A percentile compares a stretch with the other conserved stretches of the same genome.
Conservation (phyloP, 345 rosid species). For the Pugionium cornutum region DNA sequence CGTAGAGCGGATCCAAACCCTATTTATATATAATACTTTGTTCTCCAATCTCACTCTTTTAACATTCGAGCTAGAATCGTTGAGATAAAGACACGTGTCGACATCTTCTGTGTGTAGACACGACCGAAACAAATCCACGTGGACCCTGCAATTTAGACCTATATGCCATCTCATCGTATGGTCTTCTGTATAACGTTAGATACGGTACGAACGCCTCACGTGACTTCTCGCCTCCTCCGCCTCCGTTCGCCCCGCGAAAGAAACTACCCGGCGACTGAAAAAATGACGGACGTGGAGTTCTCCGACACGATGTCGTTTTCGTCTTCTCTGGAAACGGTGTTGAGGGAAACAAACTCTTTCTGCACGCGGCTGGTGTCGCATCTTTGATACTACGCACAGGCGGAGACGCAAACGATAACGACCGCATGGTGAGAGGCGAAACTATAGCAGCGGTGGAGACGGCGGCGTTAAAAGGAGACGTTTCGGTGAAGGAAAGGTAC, state of each 20-base stretch:
- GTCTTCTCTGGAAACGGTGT: conserved; percentile 81
- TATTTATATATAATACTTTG: no score
- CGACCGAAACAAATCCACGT: conserved; percentile 86
- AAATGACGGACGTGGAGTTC: conserved; percentile 82
- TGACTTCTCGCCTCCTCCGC: conserved; percentile 49
- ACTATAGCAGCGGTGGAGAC: conserved; percentile 45
- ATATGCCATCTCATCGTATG: conserved; percentile 91
- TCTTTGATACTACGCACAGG: conserved; percentile 43
- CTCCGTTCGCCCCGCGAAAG: conserved; percentile 59
- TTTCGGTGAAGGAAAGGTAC: conserved; percentile 72
- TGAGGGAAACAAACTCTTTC: conserved; percentile 64
- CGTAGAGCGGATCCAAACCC: no score
- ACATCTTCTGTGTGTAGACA: conserved; percentile 62
- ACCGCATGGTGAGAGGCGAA: conserved; percentile 69
- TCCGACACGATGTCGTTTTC: conserved; percentile 32
- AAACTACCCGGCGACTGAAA: conserved; percentile 89
- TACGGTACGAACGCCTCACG: conserved; percentile 80
- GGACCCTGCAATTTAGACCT: conserved; percentile 90
- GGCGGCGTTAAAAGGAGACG: conserved; percentile 47
- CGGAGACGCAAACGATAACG: conserved; percentile 85
- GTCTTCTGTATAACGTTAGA: conserved; percentile 69
- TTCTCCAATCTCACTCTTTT: no score
- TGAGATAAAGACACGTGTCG: conserved; percentile 90
- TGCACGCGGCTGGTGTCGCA: conserved; percentile 26
- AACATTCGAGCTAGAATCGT: conserved; percentile 52